Evolutionary conservation across 1,284 basidiomycete genomes (phyloP).

Genomic region (Cystobasidiaceae sp.): DNA sequence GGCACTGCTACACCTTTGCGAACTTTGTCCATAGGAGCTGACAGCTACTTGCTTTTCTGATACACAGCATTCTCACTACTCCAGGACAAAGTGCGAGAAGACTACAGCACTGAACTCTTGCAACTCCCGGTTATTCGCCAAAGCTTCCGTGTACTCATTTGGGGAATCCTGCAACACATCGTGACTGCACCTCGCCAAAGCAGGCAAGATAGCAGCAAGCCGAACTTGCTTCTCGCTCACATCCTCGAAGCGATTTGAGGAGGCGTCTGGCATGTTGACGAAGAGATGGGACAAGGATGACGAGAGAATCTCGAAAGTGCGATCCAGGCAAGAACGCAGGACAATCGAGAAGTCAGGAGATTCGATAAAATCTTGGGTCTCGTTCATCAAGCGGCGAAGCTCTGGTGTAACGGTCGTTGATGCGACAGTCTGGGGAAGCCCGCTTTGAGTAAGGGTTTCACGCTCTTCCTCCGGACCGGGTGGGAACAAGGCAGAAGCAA

Average conservation of each 20-base stretch:
- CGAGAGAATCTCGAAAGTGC: slow-evolving; percentile 57
- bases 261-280: slow-evolving; percentile 51
- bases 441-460: slow-evolving; percentile 42
- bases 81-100: slow-evolving; percentile 41
- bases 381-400: slow-evolving; percentile 61
- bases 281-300: slow-evolving; percentile 53
- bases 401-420: slow-evolving; percentile 46
- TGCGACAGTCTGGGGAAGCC: slow-evolving; percentile 35
- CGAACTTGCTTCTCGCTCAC: slow-evolving; percentile 54
- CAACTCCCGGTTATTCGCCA: slow-evolving; percentile 52
- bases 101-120: slow-evolving; percentile 53
- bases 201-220: slow-evolving; percentile 70
- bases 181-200: slow-evolving; percentile 68
- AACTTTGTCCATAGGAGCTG: no score
- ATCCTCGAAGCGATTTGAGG: slow-evolving; percentile 12
- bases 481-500: slow-evolving; percentile 67
- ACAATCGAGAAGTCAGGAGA: slow-evolving; percentile 66
- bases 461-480: slow-evolving; percentile 56
- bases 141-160: slow-evolving; percentile 72
- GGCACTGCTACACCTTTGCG: no score
- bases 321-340: slow-evolving; percentile 63
- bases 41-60: no score
- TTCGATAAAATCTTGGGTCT: slow-evolving; percentile 61
- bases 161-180: slow-evolving; percentile 64
- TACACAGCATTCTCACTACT: background rate